phyloP scores from a whole-genome alignment of 2,329 filamentous ascomycete species.

The Daldinia sp. region DNA sequence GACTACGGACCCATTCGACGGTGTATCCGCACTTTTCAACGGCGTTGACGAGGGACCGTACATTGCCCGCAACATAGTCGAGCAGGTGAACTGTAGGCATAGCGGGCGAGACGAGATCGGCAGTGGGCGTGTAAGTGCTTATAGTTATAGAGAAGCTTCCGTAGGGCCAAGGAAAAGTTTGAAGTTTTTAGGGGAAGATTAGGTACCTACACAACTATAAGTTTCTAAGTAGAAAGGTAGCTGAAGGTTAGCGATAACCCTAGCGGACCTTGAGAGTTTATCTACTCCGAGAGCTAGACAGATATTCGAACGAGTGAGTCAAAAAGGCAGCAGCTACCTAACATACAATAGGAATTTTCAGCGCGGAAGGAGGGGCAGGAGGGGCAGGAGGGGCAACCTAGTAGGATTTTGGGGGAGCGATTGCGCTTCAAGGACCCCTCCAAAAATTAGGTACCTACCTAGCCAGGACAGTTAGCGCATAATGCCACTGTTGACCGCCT shows the following conservation, averaged over 20 bases:
- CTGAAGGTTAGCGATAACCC: slow-evolving; percentile 4
- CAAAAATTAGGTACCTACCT: slow-evolving; percentile 21
- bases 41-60: slow-evolving; percentile 95
- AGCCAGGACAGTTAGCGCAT: slow-evolving; percentile 23
- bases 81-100: slow-evolving; percentile 84
- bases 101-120: slow-evolving; percentile 48
- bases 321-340: slow-evolving; percentile 15
- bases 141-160: neutral
- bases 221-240: neutral
- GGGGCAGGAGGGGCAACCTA: slow-evolving; percentile 41
- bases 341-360: slow-evolving; percentile 31
- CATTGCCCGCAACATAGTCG: slow-evolving; percentile 95
- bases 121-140: neutral
- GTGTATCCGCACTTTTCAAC: slow-evolving; percentile 95
- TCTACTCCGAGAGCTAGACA: slow-evolving; percentile 9
- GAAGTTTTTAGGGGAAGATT: neutral
- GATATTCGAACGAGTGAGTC: slow-evolving; percentile 39
- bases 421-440: slow-evolving; percentile 41
- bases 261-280: slow-evolving; percentile 2
- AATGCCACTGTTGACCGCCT: slow-evolving; percentile 47
- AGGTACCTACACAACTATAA: slow-evolving; percentile 13
- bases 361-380: slow-evolving; percentile 46
- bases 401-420: slow-evolving; percentile 2
- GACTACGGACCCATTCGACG: slow-evolving; percentile 90
- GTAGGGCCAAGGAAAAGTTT: neutral